Conservation (phyloP, 768 basidiomycete species). For the Tulasnella sp. region DNA sequence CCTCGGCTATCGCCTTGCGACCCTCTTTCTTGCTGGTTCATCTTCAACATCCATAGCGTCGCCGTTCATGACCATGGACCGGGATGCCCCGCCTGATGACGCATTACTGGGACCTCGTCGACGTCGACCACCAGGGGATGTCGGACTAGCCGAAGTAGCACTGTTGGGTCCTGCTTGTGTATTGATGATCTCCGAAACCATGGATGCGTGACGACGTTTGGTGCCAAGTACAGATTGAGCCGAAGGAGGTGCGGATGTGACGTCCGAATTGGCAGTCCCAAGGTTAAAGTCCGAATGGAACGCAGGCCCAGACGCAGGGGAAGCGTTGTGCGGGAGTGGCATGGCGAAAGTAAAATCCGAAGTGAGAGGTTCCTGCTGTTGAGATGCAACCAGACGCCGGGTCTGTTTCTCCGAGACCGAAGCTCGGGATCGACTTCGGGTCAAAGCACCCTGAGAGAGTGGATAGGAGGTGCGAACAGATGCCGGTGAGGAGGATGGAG, state of each 20-base stretch:
- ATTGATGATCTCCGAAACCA: constrained; percentile 55
- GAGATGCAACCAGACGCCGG: constrained; percentile 1
- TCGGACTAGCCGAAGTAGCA: constrained; percentile 33
- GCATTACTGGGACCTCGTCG: constrained; percentile 30
- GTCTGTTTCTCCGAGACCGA: neutral
- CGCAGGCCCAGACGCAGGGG: neutral
- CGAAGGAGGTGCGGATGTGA: constrained; percentile 27
- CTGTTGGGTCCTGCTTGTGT: constrained; percentile 26
- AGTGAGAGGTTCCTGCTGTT: neutral
- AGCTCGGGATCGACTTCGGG: neutral
- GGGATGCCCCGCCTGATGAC: constrained; percentile 37
- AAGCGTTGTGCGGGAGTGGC: neutral
- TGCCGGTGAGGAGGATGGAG: neutral
- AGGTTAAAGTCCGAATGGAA: neutral
- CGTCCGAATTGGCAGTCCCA: constrained; percentile 16
- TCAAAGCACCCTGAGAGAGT: neutral
- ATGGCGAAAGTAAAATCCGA: neutral
- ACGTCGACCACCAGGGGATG: constrained; percentile 39
- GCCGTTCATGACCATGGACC: constrained; percentile 25
- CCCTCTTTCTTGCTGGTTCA: constrained; percentile 67
- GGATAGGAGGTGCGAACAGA: constrained; percentile 1
- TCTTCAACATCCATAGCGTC: constrained; percentile 73
- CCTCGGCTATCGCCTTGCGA: constrained; percentile 48
- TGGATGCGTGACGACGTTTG: constrained; percentile 70
- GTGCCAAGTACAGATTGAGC: constrained; percentile 39